These are phyloP conservation scores for Penicillium sp. DNA, from an alignment of 2,329 filamentous ascomycete genomes.

Conservation along the genomic window DNA sequence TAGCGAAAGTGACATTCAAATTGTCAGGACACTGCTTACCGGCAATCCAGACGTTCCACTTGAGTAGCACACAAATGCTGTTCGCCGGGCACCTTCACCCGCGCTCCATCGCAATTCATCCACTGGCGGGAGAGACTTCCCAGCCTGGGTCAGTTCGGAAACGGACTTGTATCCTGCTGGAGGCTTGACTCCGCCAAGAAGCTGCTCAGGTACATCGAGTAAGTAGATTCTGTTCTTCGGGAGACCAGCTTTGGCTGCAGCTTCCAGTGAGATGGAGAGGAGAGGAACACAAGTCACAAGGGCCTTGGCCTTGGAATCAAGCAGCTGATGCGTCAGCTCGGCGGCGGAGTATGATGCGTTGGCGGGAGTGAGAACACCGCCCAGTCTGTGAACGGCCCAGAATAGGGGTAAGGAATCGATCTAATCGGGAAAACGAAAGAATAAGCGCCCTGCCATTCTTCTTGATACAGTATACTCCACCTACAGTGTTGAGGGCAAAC, in stretches of 20 bases:
- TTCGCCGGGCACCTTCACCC: constrained; percentile 48
- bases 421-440: constrained; percentile 31
- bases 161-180: constrained; percentile 52
- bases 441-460: not conserved
- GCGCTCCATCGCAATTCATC: constrained; percentile 36
- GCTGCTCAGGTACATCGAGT: constrained; percentile 54
- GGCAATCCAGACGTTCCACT: constrained; percentile 72
- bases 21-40: constrained; percentile 37
- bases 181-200: constrained; percentile 41
- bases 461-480: constrained; percentile 16
- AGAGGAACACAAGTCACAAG: constrained; percentile 65
- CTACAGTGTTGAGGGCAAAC: constrained; percentile 71
- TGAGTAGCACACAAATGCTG: constrained; percentile 70
- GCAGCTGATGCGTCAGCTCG: constrained; percentile 65
- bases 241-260: constrained; percentile 56
- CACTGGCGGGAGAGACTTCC: constrained; percentile 37
- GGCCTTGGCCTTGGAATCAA: constrained; percentile 58
- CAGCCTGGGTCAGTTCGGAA: constrained; percentile 56
- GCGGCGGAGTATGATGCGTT: constrained; percentile 63
- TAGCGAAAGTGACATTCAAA: not conserved
- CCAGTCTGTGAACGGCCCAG: constrained; percentile 65
- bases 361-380: constrained; percentile 65
- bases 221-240: constrained; percentile 59
- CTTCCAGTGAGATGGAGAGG: constrained; percentile 55
- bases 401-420: constrained; percentile 66